Conservation (phyloP, 805 yeast species). For the Cyberlindnera euphorbiiphila region DNA sequence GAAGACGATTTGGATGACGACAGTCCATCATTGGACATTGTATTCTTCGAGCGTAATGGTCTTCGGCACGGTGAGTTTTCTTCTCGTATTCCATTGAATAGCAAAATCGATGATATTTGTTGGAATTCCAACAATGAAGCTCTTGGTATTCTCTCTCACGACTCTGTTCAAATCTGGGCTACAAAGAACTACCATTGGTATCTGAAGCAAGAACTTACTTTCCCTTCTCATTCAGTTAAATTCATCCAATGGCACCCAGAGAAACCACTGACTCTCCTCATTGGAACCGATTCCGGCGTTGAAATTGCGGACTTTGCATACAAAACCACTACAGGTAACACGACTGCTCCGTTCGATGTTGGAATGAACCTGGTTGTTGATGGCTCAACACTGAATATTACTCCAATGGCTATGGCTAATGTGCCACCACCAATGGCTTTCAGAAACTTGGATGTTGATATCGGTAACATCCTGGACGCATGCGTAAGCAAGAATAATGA, state of each 20-base stretch:
- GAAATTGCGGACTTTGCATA: slow-evolving; percentile 67
- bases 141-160: slow-evolving; percentile 59
- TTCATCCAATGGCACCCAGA: slow-evolving; percentile 85
- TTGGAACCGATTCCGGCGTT: slow-evolving; percentile 50
- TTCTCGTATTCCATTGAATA: slow-evolving; percentile 53
- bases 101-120: slow-evolving; percentile 46
- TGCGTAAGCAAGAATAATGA: slow-evolving; percentile 62
- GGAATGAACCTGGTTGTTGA: slow-evolving; percentile 84
- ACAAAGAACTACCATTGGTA: slow-evolving; percentile 95
- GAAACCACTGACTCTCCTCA: slow-evolving; percentile 69
- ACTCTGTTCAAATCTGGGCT: slow-evolving; percentile 83
- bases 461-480: slow-evolving; percentile 54
- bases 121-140: slow-evolving; percentile 86
- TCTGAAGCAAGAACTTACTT: slow-evolving; percentile 70
- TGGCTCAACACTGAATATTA: slow-evolving; percentile 63
- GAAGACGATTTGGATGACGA: slow-evolving; percentile 25
- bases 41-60: slow-evolving; percentile 92
- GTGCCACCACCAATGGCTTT: slow-evolving; percentile 93
- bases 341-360: slow-evolving; percentile 59
- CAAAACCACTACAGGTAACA: slow-evolving; percentile 64
- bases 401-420: slow-evolving; percentile 80
- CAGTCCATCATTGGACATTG: slow-evolving; percentile 45
- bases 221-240: slow-evolving; percentile 23
- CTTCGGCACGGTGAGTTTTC: slow-evolving; percentile 83
- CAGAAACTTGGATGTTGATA: slow-evolving; percentile 55